phyloP scores from a whole-genome alignment of 2,329 filamentous ascomycete species.

The Xylaria sp. region DNA sequence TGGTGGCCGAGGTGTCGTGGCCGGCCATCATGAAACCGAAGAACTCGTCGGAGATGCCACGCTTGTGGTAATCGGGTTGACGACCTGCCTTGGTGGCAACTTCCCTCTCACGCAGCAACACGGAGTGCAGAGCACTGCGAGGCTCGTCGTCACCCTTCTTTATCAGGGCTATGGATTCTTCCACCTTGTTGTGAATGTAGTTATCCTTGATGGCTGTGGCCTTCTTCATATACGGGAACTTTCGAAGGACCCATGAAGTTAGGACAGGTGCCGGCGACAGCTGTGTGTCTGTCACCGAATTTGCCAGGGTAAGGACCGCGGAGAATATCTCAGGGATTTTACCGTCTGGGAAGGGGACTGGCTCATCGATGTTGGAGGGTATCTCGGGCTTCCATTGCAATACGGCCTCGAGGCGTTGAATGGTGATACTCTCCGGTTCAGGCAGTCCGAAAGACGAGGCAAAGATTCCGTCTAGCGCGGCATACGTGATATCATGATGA shows the following conservation, averaged over 20 bases:
- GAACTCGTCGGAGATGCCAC: conserved; percentile 44
- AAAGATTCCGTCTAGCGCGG: conserved; percentile 49
- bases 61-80: conserved; percentile 40
- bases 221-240: conserved; percentile 46
- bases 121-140: conserved; percentile 48
- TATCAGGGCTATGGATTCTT: conserved; percentile 41
- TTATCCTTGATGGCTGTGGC: conserved; percentile 47
- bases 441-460: conserved; percentile 46
- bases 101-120: conserved; percentile 49
- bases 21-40: conserved; percentile 50
- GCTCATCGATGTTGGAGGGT: conserved; percentile 33
- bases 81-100: conserved; percentile 45
- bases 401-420: conserved; percentile 39
- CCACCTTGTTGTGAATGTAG: conserved; percentile 44
- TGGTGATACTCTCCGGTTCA: conserved; percentile 42
- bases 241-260: conserved; percentile 46
- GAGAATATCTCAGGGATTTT: conserved; percentile 41
- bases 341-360: conserved; percentile 42
- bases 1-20: conserved; percentile 49
- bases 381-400: conserved; percentile 20
- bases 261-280: conserved; percentile 45
- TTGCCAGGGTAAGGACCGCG: conserved; percentile 45
- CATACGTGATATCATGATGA: conserved; percentile 47
- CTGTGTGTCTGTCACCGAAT: conserved; percentile 46
- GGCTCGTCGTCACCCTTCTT: conserved; percentile 35